These are phyloP conservation scores for Podila verticillata DNA, from an alignment of 192 early-diverging fungal species.

Conservation along the genomic window DNA sequence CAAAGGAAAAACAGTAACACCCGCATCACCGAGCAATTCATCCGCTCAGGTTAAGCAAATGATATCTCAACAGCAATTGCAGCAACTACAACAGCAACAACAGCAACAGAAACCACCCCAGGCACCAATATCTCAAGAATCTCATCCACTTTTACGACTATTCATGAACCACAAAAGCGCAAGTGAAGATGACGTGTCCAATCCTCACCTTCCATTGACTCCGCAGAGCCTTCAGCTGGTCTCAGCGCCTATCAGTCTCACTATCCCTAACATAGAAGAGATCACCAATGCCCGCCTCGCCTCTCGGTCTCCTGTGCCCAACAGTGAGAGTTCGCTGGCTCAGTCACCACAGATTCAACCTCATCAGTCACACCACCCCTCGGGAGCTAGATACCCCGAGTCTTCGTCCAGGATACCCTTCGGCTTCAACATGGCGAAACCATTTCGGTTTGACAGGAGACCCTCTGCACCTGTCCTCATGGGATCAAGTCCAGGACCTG, in stretches of 20 bases:
- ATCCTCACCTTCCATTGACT: conserved; percentile 9
- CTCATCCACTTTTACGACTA: conserved; percentile 36
- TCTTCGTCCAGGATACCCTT: conserved; percentile 29
- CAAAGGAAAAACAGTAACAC: conserved; percentile 27
- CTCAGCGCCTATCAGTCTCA: conserved; percentile 34
- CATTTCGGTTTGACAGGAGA: conserved; percentile 31
- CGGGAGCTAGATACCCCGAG: not conserved
- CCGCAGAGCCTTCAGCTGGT: conserved; percentile 14
- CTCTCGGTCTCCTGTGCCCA: conserved; percentile 32
- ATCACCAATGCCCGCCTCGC: conserved; percentile 39
- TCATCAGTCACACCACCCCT: conserved; percentile 3
- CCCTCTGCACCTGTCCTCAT: conserved; percentile 42
- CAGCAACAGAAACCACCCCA: conserved; percentile 18
- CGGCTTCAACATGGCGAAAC: conserved; percentile 44
- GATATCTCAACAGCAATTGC: not conserved
- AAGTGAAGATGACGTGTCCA: conserved; percentile 41
- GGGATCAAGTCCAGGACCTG: conserved; percentile 23
- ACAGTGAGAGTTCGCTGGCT: conserved; percentile 1
- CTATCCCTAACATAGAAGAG: conserved; percentile 39
- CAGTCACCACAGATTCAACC: not conserved
- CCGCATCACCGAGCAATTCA: conserved; percentile 13
- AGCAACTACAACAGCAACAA: not conserved
- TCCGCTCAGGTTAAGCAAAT: not conserved
- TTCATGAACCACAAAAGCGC: conserved; percentile 45
- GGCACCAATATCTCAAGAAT: conserved; percentile 24